These are phyloP conservation scores for Monosporascus cannonballus DNA, from an alignment of 2,329 filamentous ascomycete species.

Conservation along the genomic window DNA sequence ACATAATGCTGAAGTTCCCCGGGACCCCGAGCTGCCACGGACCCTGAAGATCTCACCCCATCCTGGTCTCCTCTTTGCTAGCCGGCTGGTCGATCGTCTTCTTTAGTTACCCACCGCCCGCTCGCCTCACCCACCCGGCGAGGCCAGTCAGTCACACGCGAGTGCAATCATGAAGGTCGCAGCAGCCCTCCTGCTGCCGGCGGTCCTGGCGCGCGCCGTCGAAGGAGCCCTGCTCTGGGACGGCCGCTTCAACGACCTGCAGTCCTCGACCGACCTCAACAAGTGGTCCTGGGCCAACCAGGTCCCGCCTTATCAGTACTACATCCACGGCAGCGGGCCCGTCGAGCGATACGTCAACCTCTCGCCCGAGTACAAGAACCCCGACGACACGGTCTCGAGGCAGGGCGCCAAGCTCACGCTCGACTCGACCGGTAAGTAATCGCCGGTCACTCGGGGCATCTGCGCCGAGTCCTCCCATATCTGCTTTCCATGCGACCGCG, in stretches of 20 bases:
- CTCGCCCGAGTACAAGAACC: slow-evolving; percentile 56
- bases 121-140: neutral
- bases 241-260: slow-evolving; percentile 52
- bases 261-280: slow-evolving; percentile 42
- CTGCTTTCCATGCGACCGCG: too few species aligned
- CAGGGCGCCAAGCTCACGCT: slow-evolving; percentile 67
- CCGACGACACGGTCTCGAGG: slow-evolving; percentile 52
- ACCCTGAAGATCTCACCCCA: neutral
- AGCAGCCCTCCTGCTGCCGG: slow-evolving; percentile 5
- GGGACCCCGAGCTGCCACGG: neutral
- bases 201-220: slow-evolving; percentile 14
- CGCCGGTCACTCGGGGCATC: too few species aligned
- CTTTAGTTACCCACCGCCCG: neutral
- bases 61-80: neutral
- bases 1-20: neutral
- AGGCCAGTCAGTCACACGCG: too few species aligned
- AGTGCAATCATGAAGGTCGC: slow-evolving; percentile 15
- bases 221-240: slow-evolving; percentile 51
- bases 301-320: slow-evolving; percentile 65
- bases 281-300: slow-evolving; percentile 59
- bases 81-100: neutral
- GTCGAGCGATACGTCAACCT: slow-evolving; percentile 58
- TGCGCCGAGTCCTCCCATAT: too few species aligned
- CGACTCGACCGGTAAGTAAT: slow-evolving; percentile 21
- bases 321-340: slow-evolving; percentile 59